Evolutionary conservation across 495 filamentous ascomycete species (phyloP), one percentile per base, ranked within the genome.

Genomic region (Aspergillus affinis): DNA sequence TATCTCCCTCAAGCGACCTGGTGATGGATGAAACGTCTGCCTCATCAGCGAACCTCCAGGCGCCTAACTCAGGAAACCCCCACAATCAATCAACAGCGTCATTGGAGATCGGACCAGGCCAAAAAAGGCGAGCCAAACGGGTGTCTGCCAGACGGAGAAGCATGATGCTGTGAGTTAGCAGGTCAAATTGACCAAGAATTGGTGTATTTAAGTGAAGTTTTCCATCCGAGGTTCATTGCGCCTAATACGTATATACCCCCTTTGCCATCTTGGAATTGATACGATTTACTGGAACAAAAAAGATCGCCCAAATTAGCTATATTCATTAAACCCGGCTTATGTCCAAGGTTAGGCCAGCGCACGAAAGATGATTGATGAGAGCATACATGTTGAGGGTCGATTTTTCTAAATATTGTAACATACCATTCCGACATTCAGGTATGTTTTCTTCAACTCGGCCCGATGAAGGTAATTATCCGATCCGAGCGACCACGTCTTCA

Each of bases 81-180:
- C 36, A 19, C 12, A 32, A 44, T 13, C 36, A 48, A 12, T 32
- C 51, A 41, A 9, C 46, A 45, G 36, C 26, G 19, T 27, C 59
- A 2, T 6, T 61, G 7, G 48, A 52, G 51, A 60, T 59, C 9
- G 62, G 70, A 32, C 44, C 50, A 12, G 60, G 27, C 51, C 62
- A 69, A 56, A 61, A 32, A 17, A 65, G 63, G 44, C 70, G 75
- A 8, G 67, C 67, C 15, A 72, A 74, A 30, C 65, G 79, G 27
- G 68, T 74, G 27, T 73, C 74, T 23, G 70, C 75, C 36, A 66
- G 81, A 51, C 72, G 81, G 59, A 77, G 70, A 64, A 84, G 81
- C 58, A 84, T 82, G 80, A 79, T 84, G 76, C 62, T 84, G 50
- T 83, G 59, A 74, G 17, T 41, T 13, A 41, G 13, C 46, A 36